Evolutionary conservation across 495 filamentous ascomycete species (phyloP).

Genomic region (Neurospora sp.): DNA sequence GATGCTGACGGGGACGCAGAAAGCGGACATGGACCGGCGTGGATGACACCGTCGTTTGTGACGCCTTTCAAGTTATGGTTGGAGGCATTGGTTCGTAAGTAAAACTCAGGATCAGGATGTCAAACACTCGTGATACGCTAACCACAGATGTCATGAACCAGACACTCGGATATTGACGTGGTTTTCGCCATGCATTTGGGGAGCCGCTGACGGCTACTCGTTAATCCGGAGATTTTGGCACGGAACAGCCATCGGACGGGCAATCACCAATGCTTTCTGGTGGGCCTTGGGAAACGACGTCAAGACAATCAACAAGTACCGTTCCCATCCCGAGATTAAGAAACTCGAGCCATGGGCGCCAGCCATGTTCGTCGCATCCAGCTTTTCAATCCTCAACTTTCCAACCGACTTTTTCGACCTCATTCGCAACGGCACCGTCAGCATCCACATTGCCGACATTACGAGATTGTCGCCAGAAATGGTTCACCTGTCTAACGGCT

Average conservation of each 20-base stretch:
- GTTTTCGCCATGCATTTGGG: slow-evolving; percentile 39
- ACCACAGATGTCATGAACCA: slow-evolving; percentile 1
- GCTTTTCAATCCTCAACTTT: slow-evolving; percentile 62
- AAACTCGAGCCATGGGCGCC: slow-evolving; percentile 57
- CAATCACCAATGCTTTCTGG: slow-evolving; percentile 63
- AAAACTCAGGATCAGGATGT: background rate
- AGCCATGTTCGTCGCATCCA: slow-evolving; percentile 53
- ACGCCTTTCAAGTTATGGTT: slow-evolving; percentile 36
- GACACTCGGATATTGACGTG: slow-evolving; percentile 33
- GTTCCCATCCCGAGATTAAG: slow-evolving; percentile 49
- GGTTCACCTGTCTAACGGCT: slow-evolving; percentile 48
- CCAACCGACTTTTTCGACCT: slow-evolving; percentile 54
- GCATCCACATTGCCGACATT: slow-evolving; percentile 55
- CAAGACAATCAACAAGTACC: slow-evolving; percentile 46
- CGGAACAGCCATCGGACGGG: slow-evolving; percentile 53
- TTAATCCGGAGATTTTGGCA: slow-evolving; percentile 48
- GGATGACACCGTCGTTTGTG: slow-evolving; percentile 54
- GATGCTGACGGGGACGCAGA: slow-evolving; percentile 19
- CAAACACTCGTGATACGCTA: background rate
- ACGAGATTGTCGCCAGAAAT: slow-evolving; percentile 33
- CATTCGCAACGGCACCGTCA: slow-evolving; percentile 47
- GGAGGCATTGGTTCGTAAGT: slow-evolving; percentile 50
- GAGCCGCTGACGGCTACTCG: slow-evolving; percentile 30
- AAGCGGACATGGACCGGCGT: slow-evolving; percentile 61
- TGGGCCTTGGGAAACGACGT: slow-evolving; percentile 49